Conservation (phyloP, 73 alveolate species). For the Durusdinium trenchii region DNA sequence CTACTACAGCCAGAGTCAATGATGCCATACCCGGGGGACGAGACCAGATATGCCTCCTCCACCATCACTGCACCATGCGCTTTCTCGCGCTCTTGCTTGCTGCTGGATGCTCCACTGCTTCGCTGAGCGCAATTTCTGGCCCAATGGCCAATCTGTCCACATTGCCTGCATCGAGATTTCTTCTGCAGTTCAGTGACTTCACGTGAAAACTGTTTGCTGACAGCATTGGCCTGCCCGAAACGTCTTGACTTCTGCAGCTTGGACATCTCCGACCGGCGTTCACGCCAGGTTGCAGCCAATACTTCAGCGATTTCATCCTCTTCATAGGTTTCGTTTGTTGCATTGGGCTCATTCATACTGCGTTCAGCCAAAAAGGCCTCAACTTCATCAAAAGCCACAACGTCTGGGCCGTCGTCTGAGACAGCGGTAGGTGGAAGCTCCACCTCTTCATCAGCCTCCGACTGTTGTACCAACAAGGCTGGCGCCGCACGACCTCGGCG, state of each 20-base stretch:
- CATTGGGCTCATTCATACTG: neutral
- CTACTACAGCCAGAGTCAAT: neutral
- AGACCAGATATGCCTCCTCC: too few species aligned
- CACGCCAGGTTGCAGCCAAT: constrained; percentile 2
- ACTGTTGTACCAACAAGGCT: neutral
- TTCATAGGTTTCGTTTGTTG: neutral
- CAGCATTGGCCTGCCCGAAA: neutral
- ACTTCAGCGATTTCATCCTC: neutral
- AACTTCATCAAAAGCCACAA: neutral
- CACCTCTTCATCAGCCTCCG: neutral
- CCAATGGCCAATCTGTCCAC: neutral
- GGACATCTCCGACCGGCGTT: neutral
- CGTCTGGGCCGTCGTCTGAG: too few species aligned
- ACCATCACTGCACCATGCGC: too few species aligned
- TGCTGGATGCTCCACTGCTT: too few species aligned
- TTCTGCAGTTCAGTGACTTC: neutral
- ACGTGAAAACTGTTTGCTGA: neutral
- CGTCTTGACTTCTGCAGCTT: neutral
- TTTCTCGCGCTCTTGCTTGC: too few species aligned
- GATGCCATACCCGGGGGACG: too few species aligned
- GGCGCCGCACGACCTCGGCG: too few species aligned
- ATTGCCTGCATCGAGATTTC: neutral
- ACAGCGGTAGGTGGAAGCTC: too few species aligned
- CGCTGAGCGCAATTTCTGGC: neutral
- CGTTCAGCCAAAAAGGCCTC: constrained; percentile 43